Evolutionary conservation across 352 stramenopile species (phyloP), one percentile per base, ranked within the genome.

Genomic region (Phytophthora aleatoria): DNA sequence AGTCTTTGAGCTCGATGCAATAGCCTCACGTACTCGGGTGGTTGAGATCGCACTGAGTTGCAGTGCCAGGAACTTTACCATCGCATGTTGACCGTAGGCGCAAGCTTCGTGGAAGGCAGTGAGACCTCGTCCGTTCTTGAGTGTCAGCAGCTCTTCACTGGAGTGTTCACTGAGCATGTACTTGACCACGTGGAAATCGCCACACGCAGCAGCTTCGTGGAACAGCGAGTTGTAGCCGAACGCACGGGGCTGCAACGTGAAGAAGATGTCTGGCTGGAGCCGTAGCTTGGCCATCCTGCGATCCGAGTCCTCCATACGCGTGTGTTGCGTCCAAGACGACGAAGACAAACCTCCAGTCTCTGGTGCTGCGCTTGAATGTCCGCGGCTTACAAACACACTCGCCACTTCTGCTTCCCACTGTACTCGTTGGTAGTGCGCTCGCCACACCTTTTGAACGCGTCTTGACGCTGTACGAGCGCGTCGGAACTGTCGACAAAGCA

Each of bases 111-210:
- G 86, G 54, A 94, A 83, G 3, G 86, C 79, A 11, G 81, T 92
- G 41, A 81, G 59, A 7, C 84, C 84, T 3, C 53, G 47, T 4
- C 64, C 73, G 27, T 94, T 94, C n/a, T 62, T 71, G n/a, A 83
- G 65, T 13, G 64, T 51, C 15, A 91, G 69, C 16, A 90, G 50
- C 10, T 67, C 57, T 39, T 68, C 35, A n/a, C 9, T 48, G 3
- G 64, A 41, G 16, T 71, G 64, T 7, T 73, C 49, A 24, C 77
- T 66, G 16, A 90, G 74, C 77, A 94, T 91, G 47, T 79, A 94
- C 57, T 90, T 87, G 61, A 90, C 73, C 1, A 92, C 83, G 45
- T 94, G 79, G 50, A 94, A 85, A 43, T 94, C 85, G 0, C 85
- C 82, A 38, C 78, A 82, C 10, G 67, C 69, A 3, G 85, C 82